These are phyloP conservation scores for Hippophae rhamnoides DNA, from an alignment of 306 rosid species.

Conservation along the genomic window DNA sequence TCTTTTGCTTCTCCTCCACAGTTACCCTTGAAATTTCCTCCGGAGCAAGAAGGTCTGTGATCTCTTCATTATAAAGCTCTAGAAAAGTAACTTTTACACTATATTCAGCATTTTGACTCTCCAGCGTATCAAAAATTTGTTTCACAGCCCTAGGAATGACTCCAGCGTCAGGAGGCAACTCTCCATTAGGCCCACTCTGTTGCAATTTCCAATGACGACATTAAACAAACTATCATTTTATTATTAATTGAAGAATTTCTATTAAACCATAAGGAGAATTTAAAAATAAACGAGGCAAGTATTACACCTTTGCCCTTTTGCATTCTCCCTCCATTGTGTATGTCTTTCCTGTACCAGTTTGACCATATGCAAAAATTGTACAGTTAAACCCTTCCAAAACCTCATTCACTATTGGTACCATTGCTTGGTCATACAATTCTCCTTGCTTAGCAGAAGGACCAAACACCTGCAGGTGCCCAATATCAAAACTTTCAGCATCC, in stretches of 20 bases:
- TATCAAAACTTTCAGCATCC: neutral
- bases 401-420: slow-evolving; percentile 76
- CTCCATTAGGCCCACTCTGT: slow-evolving; percentile 83
- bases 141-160: slow-evolving; percentile 90
- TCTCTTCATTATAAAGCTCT: slow-evolving; percentile 88
- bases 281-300: neutral
- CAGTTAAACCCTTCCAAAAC: slow-evolving; percentile 88
- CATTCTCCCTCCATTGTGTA: slow-evolving; percentile 97
- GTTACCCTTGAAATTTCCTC: slow-evolving; percentile 62
- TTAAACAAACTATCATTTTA: neutral
- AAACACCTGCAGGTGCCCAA: slow-evolving; percentile 45
- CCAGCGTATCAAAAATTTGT: slow-evolving; percentile 91
- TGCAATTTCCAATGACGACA: neutral
- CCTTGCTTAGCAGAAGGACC: slow-evolving; percentile 80
- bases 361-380: slow-evolving; percentile 90
- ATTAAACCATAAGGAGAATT: neutral
- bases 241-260: neutral
- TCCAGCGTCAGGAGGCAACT: slow-evolving; percentile 80
- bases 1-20: slow-evolving; percentile 78
- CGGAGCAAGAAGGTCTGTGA: slow-evolving; percentile 88
- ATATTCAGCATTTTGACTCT: slow-evolving; percentile 82
- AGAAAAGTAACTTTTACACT: slow-evolving; percentile 89
- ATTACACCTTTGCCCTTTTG: slow-evolving; percentile 69
- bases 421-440: slow-evolving; percentile 83
- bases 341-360: slow-evolving; percentile 91